phyloP scores from a whole-genome alignment of 2,329 filamentous ascomycete genomes.

The Epichloe coenophiala region DNA sequence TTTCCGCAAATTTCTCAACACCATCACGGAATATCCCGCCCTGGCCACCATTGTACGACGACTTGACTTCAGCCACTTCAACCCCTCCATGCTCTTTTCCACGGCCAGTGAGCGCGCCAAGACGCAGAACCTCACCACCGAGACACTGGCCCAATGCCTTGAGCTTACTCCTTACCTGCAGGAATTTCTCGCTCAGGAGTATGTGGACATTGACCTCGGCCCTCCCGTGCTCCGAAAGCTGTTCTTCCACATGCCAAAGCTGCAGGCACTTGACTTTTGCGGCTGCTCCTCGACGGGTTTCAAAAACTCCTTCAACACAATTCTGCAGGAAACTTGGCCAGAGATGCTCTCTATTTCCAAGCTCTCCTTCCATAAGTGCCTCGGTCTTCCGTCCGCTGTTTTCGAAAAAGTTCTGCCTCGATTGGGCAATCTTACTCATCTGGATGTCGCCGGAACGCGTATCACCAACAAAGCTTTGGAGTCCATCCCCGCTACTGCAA shows the following conservation, averaged over 20 bases:
- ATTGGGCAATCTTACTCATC: constrained; percentile 56
- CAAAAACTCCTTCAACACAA: constrained; percentile 47
- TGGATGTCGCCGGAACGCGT: constrained; percentile 67
- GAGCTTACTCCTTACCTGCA: constrained; percentile 58
- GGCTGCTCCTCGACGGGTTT: constrained; percentile 59
- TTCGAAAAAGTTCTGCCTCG: constrained; percentile 61
- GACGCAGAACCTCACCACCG: constrained; percentile 62
- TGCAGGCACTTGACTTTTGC: constrained; percentile 63
- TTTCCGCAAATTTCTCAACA: constrained; percentile 67
- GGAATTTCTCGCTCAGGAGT: constrained; percentile 70
- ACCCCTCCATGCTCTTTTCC: constrained; percentile 62
- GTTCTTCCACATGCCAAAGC: constrained; percentile 48
- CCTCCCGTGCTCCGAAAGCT: constrained; percentile 56
- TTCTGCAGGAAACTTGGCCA: constrained; percentile 40
- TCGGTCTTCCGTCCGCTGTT: constrained; percentile 50
- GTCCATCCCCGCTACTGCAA: constrained; percentile 57
- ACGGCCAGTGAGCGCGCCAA: constrained; percentile 62
- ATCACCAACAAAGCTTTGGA: constrained; percentile 59
- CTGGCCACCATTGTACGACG: constrained; percentile 65
- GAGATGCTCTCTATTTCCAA: constrained; percentile 46
- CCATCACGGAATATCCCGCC: constrained; percentile 51
- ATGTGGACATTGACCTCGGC: constrained; percentile 63
- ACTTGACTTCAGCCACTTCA: constrained; percentile 77
- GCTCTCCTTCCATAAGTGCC: constrained; percentile 67
- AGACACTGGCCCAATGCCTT: constrained; percentile 59